These are phyloP conservation scores for Chaetomiaceae sp. DNA, from an alignment of 2,329 filamentous ascomycete genomes.

Conservation along the genomic window DNA sequence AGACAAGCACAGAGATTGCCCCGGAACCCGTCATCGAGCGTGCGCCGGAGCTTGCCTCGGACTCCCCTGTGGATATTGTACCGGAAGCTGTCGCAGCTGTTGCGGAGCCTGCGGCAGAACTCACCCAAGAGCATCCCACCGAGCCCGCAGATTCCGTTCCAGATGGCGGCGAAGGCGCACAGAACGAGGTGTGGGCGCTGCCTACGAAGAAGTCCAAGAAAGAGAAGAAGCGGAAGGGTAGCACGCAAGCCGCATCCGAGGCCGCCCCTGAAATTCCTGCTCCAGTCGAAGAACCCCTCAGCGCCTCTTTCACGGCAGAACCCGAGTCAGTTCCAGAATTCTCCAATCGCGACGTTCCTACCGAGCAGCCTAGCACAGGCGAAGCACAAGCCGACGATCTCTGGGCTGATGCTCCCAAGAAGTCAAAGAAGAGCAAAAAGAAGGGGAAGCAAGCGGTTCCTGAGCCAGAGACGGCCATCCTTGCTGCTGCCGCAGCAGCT, in stretches of 20 bases:
- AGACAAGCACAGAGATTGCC: background rate
- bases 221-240: conserved; percentile 18
- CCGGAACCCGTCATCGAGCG: background rate
- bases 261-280: background rate
- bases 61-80: background rate
- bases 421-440: conserved; percentile 29
- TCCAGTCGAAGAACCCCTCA: background rate
- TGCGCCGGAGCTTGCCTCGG: background rate
- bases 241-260: conserved; percentile 6
- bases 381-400: background rate
- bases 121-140: background rate
- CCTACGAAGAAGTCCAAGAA: conserved; percentile 17
- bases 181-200: conserved; percentile 1
- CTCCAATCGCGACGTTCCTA: background rate
- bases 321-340: background rate
- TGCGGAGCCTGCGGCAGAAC: background rate
- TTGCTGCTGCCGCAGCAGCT: background rate
- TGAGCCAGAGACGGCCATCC: background rate
- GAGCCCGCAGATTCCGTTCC: background rate
- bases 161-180: conserved; percentile 1
- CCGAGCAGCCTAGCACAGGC: background rate
- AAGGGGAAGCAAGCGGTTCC: conserved; percentile 16
- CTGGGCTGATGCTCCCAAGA: conserved; percentile 22
- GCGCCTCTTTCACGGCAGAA: background rate
- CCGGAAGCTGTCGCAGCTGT: too few species aligned